phyloP scores from a whole-genome alignment of 306 rosid species.

The Alnus rubra region DNA sequence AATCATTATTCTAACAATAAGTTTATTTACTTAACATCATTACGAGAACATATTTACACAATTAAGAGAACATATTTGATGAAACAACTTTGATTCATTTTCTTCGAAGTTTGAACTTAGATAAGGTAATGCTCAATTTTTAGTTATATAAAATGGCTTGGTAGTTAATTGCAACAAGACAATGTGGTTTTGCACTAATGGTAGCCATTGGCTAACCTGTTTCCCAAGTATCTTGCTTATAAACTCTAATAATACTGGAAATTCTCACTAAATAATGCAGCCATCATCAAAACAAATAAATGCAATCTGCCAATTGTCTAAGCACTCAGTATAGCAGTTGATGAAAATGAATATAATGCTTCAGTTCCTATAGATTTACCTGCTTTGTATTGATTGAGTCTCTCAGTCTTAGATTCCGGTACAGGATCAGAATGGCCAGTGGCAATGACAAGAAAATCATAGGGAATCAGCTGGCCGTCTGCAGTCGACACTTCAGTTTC shows the following conservation, averaged over 20 bases:
- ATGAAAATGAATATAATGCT: not conserved
- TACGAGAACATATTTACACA: too few relatives aligned
- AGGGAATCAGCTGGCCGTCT: slow-evolving; percentile 49
- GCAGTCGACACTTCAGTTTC: slow-evolving; percentile 63
- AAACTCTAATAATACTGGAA: not conserved
- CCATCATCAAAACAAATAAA: not conserved
- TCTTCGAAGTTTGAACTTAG: too few relatives aligned
- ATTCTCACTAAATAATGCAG: not conserved
- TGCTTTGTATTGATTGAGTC: slow-evolving; percentile 52
- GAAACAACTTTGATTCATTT: too few relatives aligned
- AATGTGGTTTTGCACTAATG: not conserved
- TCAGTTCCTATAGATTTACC: slow-evolving; percentile 35
- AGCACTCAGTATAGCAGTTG: not conserved
- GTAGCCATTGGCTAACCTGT: not conserved
- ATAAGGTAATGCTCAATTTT: too few relatives aligned
- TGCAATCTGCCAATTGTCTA: not conserved
- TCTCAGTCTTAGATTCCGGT: slow-evolving; percentile 47
- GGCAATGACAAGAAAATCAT: slow-evolving; percentile 71
- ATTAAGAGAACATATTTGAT: too few relatives aligned
- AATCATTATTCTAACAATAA: too few relatives aligned
- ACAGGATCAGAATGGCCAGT: slow-evolving; percentile 60
- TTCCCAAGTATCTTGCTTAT: not conserved
- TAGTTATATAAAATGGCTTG: too few relatives aligned
- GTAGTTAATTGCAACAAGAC: not conserved
- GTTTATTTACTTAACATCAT: too few relatives aligned